These are phyloP conservation scores for Saccharomycopsis oosterbeekiorum DNA, from an alignment of 805 yeast species.

Conservation along the genomic window DNA sequence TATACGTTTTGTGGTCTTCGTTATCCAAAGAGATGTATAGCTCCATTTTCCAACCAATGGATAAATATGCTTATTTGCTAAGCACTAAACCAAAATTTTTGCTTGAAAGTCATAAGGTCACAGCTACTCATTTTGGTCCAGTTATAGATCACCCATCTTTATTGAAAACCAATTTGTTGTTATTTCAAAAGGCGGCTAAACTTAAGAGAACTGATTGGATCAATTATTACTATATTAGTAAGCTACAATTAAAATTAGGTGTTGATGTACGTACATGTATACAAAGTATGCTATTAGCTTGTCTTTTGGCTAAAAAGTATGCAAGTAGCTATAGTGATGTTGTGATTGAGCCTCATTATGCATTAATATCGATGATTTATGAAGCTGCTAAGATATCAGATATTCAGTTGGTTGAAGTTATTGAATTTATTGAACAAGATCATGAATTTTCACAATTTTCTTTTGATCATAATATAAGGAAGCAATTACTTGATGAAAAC, in stretches of 20 bases:
- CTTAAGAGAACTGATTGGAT: slow-evolving; percentile 45
- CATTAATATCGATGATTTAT: slow-evolving; percentile 44
- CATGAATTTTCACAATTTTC: slow-evolving; percentile 22
- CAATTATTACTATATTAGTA: slow-evolving; percentile 46
- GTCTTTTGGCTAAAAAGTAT: slow-evolving; percentile 29
- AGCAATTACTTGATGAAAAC: background rate
- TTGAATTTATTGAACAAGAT: slow-evolving; percentile 32
- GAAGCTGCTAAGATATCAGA: slow-evolving; percentile 39
- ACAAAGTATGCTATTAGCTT: slow-evolving; percentile 35
- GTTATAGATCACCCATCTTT: slow-evolving; percentile 24
- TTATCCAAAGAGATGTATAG: slow-evolving; percentile 47
- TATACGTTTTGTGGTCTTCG: slow-evolving; percentile 39
- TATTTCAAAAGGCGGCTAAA: slow-evolving; percentile 36
- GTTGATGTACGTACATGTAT: slow-evolving; percentile 29
- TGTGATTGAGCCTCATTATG: slow-evolving; percentile 72
- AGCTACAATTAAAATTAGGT: slow-evolving; percentile 44
- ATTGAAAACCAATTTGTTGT: slow-evolving; percentile 32
- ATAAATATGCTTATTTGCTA: slow-evolving; percentile 44
- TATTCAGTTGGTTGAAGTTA: slow-evolving; percentile 31
- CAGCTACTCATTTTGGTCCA: slow-evolving; percentile 22
- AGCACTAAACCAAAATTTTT: slow-evolving; percentile 30
- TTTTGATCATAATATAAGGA: slow-evolving; percentile 19
- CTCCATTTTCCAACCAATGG: slow-evolving; percentile 57
- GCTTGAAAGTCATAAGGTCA: slow-evolving; percentile 15
- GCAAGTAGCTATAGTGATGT: slow-evolving; percentile 38